Evolutionary conservation across 225 moss, liverwort and hornwort genomes (phyloP).

Genomic region (Bryoerythrophyllum caledonicum): DNA sequence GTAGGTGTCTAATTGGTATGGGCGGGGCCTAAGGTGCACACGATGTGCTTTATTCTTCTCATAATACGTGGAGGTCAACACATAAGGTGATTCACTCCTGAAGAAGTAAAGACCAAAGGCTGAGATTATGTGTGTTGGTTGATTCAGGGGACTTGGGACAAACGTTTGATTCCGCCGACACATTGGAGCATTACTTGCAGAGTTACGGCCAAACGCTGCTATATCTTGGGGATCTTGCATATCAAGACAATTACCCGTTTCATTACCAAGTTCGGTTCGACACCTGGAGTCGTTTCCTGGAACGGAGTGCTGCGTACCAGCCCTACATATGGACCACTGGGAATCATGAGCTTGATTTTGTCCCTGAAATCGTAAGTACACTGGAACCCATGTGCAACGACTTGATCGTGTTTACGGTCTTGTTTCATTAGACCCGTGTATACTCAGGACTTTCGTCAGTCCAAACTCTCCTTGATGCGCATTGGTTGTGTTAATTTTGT

Average conservation of each 20-base stretch:
- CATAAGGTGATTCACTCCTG: too few relatives aligned
- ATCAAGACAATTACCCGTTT: constrained; percentile 73
- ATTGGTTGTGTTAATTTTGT: too few relatives aligned
- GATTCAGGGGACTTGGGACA: constrained; percentile 98
- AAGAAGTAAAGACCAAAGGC: too few relatives aligned
- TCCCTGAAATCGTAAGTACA: constrained; percentile 59
- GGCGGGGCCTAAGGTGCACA: too few relatives aligned
- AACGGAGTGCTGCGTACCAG: constrained; percentile 85
- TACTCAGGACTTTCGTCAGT: too few relatives aligned
- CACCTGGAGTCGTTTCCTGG: constrained; percentile 77
- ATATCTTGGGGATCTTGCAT: constrained; percentile 76
- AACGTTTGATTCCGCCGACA: constrained; percentile 65
- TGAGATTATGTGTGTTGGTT: neutral
- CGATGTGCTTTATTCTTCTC: too few relatives aligned
- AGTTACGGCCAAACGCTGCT: constrained; percentile 67
- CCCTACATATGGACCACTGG: constrained; percentile 90
- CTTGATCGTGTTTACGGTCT: too few relatives aligned
- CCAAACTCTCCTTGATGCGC: too few relatives aligned
- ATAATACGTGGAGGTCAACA: too few relatives aligned
- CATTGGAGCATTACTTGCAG: constrained; percentile 79
- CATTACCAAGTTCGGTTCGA: constrained; percentile 75
- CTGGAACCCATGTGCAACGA: too few relatives aligned
- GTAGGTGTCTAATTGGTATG: too few relatives aligned
- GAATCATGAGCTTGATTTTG: constrained; percentile 85
- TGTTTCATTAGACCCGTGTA: too few relatives aligned